Evolutionary conservation across 495 filamentous ascomycete genomes (phyloP), one percentile per base, ranked within the genome.

Genomic region (Chaetomium fimeti): DNA sequence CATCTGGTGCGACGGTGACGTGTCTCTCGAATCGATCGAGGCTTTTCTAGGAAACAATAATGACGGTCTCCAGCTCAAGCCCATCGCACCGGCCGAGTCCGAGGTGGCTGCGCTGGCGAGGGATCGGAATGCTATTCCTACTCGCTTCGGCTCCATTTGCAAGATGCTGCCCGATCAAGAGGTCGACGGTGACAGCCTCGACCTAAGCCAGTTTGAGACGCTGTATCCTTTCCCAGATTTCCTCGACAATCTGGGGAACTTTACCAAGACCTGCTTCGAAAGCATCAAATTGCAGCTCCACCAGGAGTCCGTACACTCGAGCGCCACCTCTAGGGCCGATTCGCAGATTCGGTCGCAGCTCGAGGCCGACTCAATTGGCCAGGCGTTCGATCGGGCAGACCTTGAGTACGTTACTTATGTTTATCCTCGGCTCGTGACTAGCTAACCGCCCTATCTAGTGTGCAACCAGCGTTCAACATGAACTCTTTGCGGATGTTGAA

Each of bases 331-430:
- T 9, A 22, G 65, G 22, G 51, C 63, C 42, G 64, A 65, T 5
- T 68, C 70, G 9, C 71, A 72, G 54, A 69, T 74, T 12, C 66
- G 64, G 40, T 69, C 64, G n/a, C 73, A 75, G 56, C 61, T 75
- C 4, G 71, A 69, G 57, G 29, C 62, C 3, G 71, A 75, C 8
- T 49, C 71, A 11, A 22, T 66, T 49, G 48, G 32, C 28, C 63
- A 61, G 8, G 11, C 8, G 5, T 57, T 45, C 15, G 52, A 42
- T 13, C 38, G 45, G 13, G 13, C 27, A 32, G 63, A 55, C 43
- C 27, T 62, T 8, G 51, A 64, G 67, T 69, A 66, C 20, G 67
- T 36, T 6, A 15, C 15, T 1, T 53, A 5, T 24, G 22, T 32
- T 16, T 2, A 28, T 11, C 36, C 45, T 36, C 0, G 2, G 4